Evolutionary conservation across 1,284 basidiomycete species (phyloP).

Genomic region (Ceratobasidium sp.): DNA sequence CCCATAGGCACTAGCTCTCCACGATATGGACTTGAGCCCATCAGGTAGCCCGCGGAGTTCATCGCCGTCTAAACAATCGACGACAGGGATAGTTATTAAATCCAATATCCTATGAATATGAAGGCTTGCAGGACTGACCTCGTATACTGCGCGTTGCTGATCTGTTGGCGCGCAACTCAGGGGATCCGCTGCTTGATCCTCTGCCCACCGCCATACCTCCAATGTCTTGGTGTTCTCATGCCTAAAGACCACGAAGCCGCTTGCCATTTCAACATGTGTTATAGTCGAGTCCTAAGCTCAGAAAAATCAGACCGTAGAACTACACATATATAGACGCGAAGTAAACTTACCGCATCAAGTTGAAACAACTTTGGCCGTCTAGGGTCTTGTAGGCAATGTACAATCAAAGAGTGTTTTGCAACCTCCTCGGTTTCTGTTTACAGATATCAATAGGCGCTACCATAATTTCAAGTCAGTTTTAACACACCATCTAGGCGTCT

Average conservation of each 20-base stretch:
- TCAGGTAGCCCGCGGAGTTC: background rate
- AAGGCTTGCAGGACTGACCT: background rate
- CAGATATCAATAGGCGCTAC: background rate
- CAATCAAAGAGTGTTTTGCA: background rate
- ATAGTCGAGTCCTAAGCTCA: background rate
- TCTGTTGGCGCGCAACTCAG: background rate
- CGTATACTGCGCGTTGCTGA: background rate
- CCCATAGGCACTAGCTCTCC: slow-evolving; percentile 34
- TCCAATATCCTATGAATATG: background rate
- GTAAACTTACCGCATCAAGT: background rate
- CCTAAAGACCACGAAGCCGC: slow-evolving; percentile 12
- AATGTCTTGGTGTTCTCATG: background rate
- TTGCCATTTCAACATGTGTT: slow-evolving; percentile 18
- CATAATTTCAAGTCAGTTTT: background rate
- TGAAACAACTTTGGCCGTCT: slow-evolving; percentile 11
- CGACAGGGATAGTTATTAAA: background rate
- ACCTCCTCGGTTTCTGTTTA: too few species aligned
- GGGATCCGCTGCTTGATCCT: slow-evolving; percentile 7
- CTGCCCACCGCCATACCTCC: slow-evolving; percentile 32
- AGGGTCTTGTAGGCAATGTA: slow-evolving; percentile 12
- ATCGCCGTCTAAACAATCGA: slow-evolving; percentile 1
- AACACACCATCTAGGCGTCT: background rate
- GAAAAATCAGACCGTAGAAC: background rate
- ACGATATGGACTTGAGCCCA: background rate
- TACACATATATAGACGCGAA: background rate